Conservation (phyloP, 768 basidiomycete genomes). For the Lentinula guzmanii region DNA sequence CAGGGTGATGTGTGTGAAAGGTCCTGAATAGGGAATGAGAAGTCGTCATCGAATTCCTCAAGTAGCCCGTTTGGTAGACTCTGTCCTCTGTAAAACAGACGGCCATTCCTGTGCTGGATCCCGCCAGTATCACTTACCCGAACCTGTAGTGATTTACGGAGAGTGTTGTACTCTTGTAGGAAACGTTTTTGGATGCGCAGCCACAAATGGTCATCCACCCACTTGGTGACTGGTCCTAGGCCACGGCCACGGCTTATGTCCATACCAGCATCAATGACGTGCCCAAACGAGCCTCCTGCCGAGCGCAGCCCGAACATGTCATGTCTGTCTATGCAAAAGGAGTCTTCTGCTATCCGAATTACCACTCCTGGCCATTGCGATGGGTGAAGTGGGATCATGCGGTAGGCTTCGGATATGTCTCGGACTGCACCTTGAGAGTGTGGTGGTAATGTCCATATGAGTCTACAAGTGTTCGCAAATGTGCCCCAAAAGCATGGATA, state of each 20-base stretch:
- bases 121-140: slow-evolving; percentile 9
- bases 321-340: slow-evolving; percentile 16
- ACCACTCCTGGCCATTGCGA: slow-evolving; percentile 23
- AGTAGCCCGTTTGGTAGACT: slow-evolving; percentile 7
- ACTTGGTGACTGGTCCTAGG: slow-evolving; percentile 21
- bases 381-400: slow-evolving; percentile 19
- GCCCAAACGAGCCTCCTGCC: slow-evolving; percentile 19
- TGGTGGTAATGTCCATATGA: slow-evolving; percentile 16
- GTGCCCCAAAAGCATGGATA: slow-evolving; percentile 23
- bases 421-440: slow-evolving; percentile 21
- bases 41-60: slow-evolving; percentile 30
- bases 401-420: slow-evolving; percentile 28
- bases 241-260: slow-evolving; percentile 19
- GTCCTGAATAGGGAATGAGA: slow-evolving; percentile 11
- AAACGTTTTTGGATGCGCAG: slow-evolving; percentile 10
- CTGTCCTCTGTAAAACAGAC: slow-evolving; percentile 16
- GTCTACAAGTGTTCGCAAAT: slow-evolving; percentile 11
- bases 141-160: slow-evolving; percentile 4
- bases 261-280: slow-evolving; percentile 13
- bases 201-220: slow-evolving; percentile 21
- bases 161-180: slow-evolving; percentile 20
- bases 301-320: slow-evolving; percentile 17
- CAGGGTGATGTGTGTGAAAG: slow-evolving; percentile 16
- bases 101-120: background rate
- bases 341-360: slow-evolving; percentile 14